Percentiles rank a stretch among this genome's conserved stretches.
These are phyloP conservation scores for Phytophthora constricta DNA, from an alignment of 352 stramenopile genomes.

Conservation along the genomic window DNA sequence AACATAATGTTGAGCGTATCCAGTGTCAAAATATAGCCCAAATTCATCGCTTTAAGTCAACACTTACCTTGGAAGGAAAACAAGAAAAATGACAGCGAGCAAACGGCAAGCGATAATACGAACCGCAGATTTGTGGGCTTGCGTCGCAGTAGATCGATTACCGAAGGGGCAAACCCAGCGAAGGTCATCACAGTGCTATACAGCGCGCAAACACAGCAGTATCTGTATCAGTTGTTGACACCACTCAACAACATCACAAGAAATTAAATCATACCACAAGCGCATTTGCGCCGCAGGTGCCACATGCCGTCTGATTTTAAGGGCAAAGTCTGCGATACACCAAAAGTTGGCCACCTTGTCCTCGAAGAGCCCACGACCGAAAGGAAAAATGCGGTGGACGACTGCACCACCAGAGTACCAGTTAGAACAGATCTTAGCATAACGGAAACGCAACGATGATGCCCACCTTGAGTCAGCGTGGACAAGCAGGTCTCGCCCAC, in stretches of 20 bases:
- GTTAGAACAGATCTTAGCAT: not conserved
- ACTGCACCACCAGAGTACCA: constrained; percentile 54
- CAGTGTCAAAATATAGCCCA: constrained; percentile 9
- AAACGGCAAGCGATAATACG: constrained; percentile 84
- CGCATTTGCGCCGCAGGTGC: constrained; percentile 66
- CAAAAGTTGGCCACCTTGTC: constrained; percentile 98
- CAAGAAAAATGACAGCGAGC: constrained; percentile 94
- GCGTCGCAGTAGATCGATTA: constrained; percentile 73
- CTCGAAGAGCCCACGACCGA: constrained; percentile 96
- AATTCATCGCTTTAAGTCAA: not conserved
- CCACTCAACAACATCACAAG: not conserved
- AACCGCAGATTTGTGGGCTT: constrained; percentile 77
- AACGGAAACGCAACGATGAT: not conserved
- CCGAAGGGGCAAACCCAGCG: constrained; percentile 85
- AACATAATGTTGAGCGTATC: not conserved
- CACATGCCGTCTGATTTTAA: constrained; percentile 75
- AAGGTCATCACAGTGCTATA: constrained; percentile 83
- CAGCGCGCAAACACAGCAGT: constrained; percentile 8
- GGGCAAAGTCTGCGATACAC: constrained; percentile 90
- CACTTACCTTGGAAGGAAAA: constrained; percentile 94
- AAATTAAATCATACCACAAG: constrained; percentile 58
- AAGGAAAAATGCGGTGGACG: constrained; percentile 94
- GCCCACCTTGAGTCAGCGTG: constrained; percentile 67
- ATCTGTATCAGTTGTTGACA: constrained; percentile 8
- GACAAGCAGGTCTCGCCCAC: constrained; percentile 58